These are phyloP conservation scores for Leccinum subtestaceum DNA, from an alignment of 768 basidiomycete genomes.

Conservation along the genomic window DNA sequence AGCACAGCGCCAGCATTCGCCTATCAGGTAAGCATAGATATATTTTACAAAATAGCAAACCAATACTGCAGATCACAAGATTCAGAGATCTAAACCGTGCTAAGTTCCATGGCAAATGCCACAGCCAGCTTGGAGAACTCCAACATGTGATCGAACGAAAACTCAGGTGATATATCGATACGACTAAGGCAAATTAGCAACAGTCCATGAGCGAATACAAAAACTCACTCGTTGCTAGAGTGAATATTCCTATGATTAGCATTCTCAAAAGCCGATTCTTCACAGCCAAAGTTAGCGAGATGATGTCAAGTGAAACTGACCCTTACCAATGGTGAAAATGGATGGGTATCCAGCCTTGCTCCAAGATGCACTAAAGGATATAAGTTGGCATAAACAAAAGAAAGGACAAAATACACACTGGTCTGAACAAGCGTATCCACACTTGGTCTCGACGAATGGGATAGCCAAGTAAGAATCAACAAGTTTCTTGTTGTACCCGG, in stretches of 20 bases:
- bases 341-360: slow-evolving; percentile 81
- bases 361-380: slow-evolving; percentile 65
- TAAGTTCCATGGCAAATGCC: slow-evolving; percentile 75
- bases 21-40: neutral
- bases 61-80: neutral
- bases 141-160: slow-evolving; percentile 87
- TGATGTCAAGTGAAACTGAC: neutral
- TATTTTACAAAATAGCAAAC: neutral
- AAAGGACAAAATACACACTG: slow-evolving; percentile 53
- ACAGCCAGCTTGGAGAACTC: slow-evolving; percentile 85
- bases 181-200: slow-evolving; percentile 46
- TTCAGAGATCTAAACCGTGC: slow-evolving; percentile 34
- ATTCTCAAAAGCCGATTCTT: slow-evolving; percentile 70
- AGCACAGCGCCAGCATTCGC: neutral
- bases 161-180: slow-evolving; percentile 82
- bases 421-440: slow-evolving; percentile 93
- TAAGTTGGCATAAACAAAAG: slow-evolving; percentile 21
- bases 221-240: slow-evolving; percentile 69
- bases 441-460: slow-evolving; percentile 79
- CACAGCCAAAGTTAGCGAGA: neutral
- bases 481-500: slow-evolving; percentile 74
- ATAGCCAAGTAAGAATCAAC: slow-evolving; percentile 77
- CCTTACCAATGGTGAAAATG: slow-evolving; percentile 68
- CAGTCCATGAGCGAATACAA: slow-evolving; percentile 38
- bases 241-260: slow-evolving; percentile 79